Evolutionary conservation across 2,329 filamentous ascomycete species (phyloP).

Genomic region (Mariannaea elegans): DNA sequence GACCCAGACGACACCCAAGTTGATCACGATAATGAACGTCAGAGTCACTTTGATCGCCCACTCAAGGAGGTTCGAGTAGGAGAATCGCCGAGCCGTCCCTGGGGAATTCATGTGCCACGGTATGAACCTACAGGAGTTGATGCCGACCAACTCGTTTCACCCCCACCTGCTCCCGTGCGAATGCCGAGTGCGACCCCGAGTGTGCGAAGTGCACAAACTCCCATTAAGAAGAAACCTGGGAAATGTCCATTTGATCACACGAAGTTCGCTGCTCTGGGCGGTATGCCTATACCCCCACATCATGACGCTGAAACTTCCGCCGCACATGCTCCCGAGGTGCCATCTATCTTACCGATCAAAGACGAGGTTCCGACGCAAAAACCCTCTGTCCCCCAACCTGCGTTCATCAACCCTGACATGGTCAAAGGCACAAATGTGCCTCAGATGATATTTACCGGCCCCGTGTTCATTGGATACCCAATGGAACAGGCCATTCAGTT

Average conservation of each 20-base stretch:
- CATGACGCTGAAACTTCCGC: conserved; percentile 20
- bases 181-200: conserved; percentile 52
- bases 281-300: conserved; percentile 29
- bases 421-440: conserved; percentile 52
- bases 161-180: conserved; percentile 65
- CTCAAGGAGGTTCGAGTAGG: conserved; percentile 91
- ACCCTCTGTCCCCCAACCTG: conserved; percentile 49
- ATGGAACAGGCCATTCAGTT: conserved; percentile 83
- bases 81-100: conserved; percentile 91
- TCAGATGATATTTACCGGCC: conserved; percentile 89
- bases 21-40: conserved; percentile 62
- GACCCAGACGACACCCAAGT: conserved; percentile 44
- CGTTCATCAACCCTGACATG: conserved; percentile 60
- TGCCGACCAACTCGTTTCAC: conserved; percentile 58
- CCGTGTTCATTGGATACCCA: conserved; percentile 92
- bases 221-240: conserved; percentile 44
- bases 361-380: conserved; percentile 30
- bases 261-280: conserved; percentile 51
- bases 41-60: conserved; percentile 82
- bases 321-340: conserved; percentile 20
- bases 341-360: conserved; percentile 34
- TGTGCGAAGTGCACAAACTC: conserved; percentile 36
- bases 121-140: conserved; percentile 53
- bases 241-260: conserved; percentile 69
- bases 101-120: conserved; percentile 86